Conservation (phyloP, 345 rosid genomes). For the Luvunga scandens region DNA sequence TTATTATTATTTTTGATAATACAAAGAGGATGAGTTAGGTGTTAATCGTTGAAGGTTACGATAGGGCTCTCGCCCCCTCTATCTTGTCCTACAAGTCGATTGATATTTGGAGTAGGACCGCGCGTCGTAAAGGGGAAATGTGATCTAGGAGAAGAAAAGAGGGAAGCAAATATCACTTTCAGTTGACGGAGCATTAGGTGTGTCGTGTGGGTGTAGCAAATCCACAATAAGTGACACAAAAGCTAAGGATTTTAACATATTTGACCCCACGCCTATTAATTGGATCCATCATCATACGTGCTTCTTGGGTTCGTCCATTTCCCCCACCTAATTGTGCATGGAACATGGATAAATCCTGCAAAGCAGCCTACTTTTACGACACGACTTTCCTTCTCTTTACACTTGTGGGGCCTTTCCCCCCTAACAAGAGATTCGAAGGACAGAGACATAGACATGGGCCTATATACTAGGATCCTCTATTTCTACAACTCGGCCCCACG, state of each 20-base stretch:
- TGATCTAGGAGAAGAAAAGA: conserved; percentile 21
- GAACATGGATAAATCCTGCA: conserved; percentile 15
- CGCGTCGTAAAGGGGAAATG: conserved; percentile 17
- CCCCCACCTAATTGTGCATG: conserved; percentile 18
- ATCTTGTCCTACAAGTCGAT: conserved; percentile 14
- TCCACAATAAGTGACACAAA: background rate
- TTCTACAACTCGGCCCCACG: conserved; percentile 4
- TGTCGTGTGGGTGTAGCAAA: background rate
- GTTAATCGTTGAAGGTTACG: conserved; percentile 11
- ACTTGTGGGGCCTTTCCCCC: conserved; percentile 12
- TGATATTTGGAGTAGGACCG: conserved; percentile 15
- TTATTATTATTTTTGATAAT: too few relatives aligned
- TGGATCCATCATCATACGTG: conserved; percentile 5
- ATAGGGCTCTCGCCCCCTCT: background rate
- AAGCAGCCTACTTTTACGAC: conserved; percentile 24
- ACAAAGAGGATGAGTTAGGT: background rate
- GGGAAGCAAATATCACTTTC: conserved; percentile 18
- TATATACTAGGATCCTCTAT: conserved; percentile 31
- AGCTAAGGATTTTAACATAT: conserved; percentile 10
- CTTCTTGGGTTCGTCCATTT: conserved; percentile 14
- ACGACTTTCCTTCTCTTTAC: conserved; percentile 26
- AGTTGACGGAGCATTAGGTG: conserved; percentile 17
- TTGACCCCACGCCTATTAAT: conserved; percentile 22
- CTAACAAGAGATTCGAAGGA: conserved; percentile 27
- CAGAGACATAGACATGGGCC: conserved; percentile 25